Evolutionary conservation across 495 filamentous ascomycete species (phyloP).

Genomic region (Aspergillus mulundensis): DNA sequence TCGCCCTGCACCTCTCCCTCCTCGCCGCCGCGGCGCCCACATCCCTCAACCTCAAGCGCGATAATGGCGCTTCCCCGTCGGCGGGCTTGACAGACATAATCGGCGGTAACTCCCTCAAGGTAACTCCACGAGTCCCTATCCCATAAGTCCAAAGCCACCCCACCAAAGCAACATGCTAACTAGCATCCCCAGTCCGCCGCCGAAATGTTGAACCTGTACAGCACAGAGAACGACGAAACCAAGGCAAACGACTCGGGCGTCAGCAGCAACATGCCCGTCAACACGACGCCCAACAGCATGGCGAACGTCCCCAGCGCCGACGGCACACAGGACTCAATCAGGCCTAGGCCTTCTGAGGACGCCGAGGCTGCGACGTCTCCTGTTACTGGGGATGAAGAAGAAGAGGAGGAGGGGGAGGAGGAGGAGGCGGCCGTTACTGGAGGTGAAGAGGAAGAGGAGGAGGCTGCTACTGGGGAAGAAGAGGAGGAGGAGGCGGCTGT

Average conservation of each 20-base stretch:
- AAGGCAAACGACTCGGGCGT: not conserved
- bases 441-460: no score
- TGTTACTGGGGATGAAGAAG: no score
- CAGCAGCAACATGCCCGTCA: not conserved
- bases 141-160: not conserved
- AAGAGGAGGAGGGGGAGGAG: no score
- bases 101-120: constrained; percentile 16
- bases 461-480: no score
- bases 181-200: not conserved
- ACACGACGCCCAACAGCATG: not conserved
- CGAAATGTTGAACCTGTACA: not conserved
- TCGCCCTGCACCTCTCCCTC: constrained; percentile 31
- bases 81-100: not conserved
- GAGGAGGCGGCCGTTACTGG: no score
- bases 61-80: not conserved
- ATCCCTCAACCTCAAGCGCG: constrained; percentile 16
- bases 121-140: not conserved
- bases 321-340: not conserved
- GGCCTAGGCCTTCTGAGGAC: not conserved
- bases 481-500: no score
- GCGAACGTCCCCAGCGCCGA: not conserved
- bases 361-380: not conserved
- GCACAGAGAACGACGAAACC: not conserved
- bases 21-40: constrained; percentile 21
- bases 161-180: not conserved